Evolutionary conservation across 2,329 filamentous ascomycete genomes (phyloP).

Genomic region (Penicillium sp.): DNA sequence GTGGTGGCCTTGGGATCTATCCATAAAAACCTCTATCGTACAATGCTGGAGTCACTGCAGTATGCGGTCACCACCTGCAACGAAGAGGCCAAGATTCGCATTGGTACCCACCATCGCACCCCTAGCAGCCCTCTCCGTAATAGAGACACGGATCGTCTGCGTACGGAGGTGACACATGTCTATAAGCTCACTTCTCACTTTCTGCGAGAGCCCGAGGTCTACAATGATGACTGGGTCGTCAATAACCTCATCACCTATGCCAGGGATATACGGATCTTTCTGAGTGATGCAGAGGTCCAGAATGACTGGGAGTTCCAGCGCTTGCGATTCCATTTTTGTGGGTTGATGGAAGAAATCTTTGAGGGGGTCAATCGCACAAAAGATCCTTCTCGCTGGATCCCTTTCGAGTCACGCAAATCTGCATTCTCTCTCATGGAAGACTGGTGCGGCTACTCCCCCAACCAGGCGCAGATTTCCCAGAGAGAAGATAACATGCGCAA

Average conservation of each 20-base stretch:
- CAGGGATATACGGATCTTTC: conserved; percentile 85
- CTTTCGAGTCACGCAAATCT: conserved; percentile 92
- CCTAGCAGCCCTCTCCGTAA: conserved; percentile 77
- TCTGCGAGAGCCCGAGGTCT: conserved; percentile 69
- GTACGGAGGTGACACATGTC: conserved; percentile 93
- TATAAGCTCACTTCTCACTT: conserved; percentile 93
- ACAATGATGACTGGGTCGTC: conserved; percentile 83
- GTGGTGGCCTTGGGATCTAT: conserved; percentile 90
- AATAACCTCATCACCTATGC: conserved; percentile 84
- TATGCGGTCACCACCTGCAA: conserved; percentile 80
- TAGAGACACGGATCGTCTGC: conserved; percentile 74
- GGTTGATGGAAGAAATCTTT: conserved; percentile 86
- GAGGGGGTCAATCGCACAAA: conserved; percentile 81
- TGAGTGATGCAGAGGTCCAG: conserved; percentile 92
- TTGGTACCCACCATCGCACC: conserved; percentile 70
- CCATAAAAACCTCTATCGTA: conserved; percentile 88
- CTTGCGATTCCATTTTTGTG: conserved; percentile 87
- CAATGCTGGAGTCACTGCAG: conserved; percentile 82
- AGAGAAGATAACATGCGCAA: conserved; percentile 84
- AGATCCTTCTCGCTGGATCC: conserved; percentile 89
- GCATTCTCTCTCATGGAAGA: conserved; percentile 97
- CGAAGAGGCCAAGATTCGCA: conserved; percentile 76
- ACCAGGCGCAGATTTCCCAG: conserved; percentile 73
- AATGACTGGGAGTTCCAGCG: conserved; percentile 93
- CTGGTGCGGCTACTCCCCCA: conserved; percentile 96